Evolutionary conservation across 78 protist species (phyloP), one percentile per base, ranked within the genome.

Genomic region (slime mould (Dictyostelium discoideum)): DNA sequence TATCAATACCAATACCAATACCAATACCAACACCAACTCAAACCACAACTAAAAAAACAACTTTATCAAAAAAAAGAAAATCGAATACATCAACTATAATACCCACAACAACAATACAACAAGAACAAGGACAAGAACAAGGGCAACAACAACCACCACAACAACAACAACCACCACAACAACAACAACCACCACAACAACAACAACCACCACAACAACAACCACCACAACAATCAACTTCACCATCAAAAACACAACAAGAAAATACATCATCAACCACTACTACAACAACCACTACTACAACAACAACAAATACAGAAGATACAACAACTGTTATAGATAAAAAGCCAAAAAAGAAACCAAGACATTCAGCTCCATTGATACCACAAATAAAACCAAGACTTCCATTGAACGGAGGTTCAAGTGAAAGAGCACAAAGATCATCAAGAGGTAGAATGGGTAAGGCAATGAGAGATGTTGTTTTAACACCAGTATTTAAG

Each of bases 381-480:
- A 32, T 32, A 11, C 40, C 80, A 77, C 78, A 81, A 72, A 81
- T 67, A 20, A 40, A 65, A 6, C 22, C 93, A 42, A 10, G 46
- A 65, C 8, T 32, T 14, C 86, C 77, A 65, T 18, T 84, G 1
- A n/a, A 46, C 10, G 48, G 14, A 16, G 54, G 81, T 2, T 26
- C 84, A 80, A 26, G 78, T 6, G 89, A 40, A 73, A 85, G 95
- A 48, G 88, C 95, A 29, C 95, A 90, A 73, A 72, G 95, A 69
- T 22, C 63, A 16, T 81, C 88, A 6, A 90, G 84, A 46, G 95
- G 95, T 54, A 85, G 95, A 69, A 29, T 83, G 18, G 18, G 48
- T 1, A 24, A 16, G 3, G 4, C 40, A 20, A 81, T 57, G 39
- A 60, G 69, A 60, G 82, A 90, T 4, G 77, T 82, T n/a, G 29